phyloP scores from a whole-genome alignment of 1,284 basidiomycete species.

The Ceratobasidium sp. region DNA sequence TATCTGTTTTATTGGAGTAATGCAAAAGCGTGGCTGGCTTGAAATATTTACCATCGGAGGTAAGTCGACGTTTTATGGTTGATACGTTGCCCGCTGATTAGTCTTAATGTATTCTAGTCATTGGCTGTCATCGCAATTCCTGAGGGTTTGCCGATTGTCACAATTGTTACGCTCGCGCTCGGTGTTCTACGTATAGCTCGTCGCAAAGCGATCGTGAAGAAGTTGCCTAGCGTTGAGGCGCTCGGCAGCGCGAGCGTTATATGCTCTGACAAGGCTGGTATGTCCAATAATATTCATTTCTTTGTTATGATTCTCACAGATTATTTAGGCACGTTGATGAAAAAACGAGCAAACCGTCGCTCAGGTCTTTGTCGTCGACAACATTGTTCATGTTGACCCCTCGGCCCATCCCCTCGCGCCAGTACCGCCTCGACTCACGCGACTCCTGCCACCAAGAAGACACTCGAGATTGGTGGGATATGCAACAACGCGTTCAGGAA shows the following conservation, averaged over 20 bases:
- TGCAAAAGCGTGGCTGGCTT: slow-evolving; percentile 89
- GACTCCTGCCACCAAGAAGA: slow-evolving; percentile 68
- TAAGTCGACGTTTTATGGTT: slow-evolving; percentile 54
- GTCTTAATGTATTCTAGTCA: slow-evolving; percentile 65
- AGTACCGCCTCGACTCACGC: slow-evolving; percentile 48
- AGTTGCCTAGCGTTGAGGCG: slow-evolving; percentile 93
- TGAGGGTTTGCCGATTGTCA: slow-evolving; percentile 96
- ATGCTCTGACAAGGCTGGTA: slow-evolving; percentile 96
- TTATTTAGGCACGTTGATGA: slow-evolving; percentile 85
- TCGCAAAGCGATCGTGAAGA: slow-evolving; percentile 96
- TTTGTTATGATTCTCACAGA: neutral
- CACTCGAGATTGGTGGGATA: slow-evolving; percentile 71
- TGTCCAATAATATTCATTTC: neutral
- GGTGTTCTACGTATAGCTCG: slow-evolving; percentile 95
- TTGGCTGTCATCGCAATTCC: slow-evolving; percentile 97
- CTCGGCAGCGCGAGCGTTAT: slow-evolving; percentile 95
- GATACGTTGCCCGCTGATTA: too few relatives aligned
- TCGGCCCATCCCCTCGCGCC: slow-evolving; percentile 48
- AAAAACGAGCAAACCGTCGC: slow-evolving; percentile 96
- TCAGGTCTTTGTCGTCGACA: slow-evolving; percentile 87
- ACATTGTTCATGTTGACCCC: slow-evolving; percentile 74
- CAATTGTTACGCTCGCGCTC: slow-evolving; percentile 94
- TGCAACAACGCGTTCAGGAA: slow-evolving; percentile 82
- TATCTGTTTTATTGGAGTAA: slow-evolving; percentile 90
- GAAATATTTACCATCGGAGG: slow-evolving; percentile 99